Conservation (phyloP, 768 basidiomycete species). For the Omphalotus guepiniiformis region DNA sequence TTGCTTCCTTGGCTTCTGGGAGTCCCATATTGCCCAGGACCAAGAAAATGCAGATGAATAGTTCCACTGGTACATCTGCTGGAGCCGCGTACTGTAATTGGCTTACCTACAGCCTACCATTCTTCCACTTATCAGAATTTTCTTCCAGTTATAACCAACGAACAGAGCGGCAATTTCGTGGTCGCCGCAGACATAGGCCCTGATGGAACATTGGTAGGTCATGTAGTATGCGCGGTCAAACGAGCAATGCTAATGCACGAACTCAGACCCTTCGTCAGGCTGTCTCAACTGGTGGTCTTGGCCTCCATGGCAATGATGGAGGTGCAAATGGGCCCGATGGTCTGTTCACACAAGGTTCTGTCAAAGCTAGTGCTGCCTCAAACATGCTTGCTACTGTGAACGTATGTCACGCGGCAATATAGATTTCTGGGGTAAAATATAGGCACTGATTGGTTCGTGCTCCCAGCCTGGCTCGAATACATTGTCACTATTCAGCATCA, state of each 20-base stretch:
- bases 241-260: background rate
- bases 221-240: background rate
- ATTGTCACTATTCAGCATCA: slow-evolving; percentile 30
- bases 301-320: slow-evolving; percentile 17
- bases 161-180: slow-evolving; percentile 28
- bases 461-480: slow-evolving; percentile 35
- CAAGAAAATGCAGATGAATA: slow-evolving; percentile 5
- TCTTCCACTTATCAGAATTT: background rate
- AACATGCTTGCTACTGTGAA: slow-evolving; percentile 19
- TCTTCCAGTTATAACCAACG: slow-evolving; percentile 32
- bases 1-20: background rate
- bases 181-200: slow-evolving; percentile 25
- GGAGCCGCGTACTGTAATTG: slow-evolving; percentile 22
- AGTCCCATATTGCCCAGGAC: slow-evolving; percentile 1
- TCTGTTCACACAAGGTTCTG: slow-evolving; percentile 22
- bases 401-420: slow-evolving; percentile 7
- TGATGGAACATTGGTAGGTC: slow-evolving; percentile 27
- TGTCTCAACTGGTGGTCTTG: slow-evolving; percentile 16
- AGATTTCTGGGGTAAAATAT: background rate
- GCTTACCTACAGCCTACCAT: background rate
- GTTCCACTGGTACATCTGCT: background rate
- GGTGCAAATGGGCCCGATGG: slow-evolving; percentile 19
- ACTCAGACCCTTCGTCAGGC: slow-evolving; percentile 14
- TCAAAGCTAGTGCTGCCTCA: slow-evolving; percentile 15
- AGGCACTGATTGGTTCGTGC: background rate